Base-by-base conservation (phyloP, 2,329 filamentous ascomycete genomes). In the Beauveria sp. region DNA sequence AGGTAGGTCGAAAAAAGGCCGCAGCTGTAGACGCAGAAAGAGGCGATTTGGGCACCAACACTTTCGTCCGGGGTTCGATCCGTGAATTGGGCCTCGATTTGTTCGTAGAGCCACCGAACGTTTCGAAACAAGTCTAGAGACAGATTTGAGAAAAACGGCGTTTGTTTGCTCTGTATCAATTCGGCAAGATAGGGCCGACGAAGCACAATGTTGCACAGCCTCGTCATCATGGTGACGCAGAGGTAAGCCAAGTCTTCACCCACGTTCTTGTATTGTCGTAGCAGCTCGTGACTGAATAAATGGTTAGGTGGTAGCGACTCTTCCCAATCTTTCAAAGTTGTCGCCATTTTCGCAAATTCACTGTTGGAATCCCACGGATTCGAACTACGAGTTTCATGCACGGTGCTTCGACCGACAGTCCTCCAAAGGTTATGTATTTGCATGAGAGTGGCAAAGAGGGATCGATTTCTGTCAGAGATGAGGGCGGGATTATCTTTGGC, bases 341-440 rank as follows among this genome's bases (percentile, higher is more conserved):
- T 70, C 3, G 74, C 75, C 62, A 82, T 75, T 45, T 71, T 71
- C 2, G 75, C 74, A 66, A 80, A 83, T 48, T 83, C 77, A 69
- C 80, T 83, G 5, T 71, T 67, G 3, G 70, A 64, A 10, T 83
- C 78, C 75, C 80, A 80, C 0, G 81, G 80, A 9, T 72, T 68
- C n/a, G 70, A 67, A 58, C 74, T 77, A 28, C 73, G 77, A 49
- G 76, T 75, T 53, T 79, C 76, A 24, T 72, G 75, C 9, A 82
- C 75, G 12, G 80, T 77, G 8, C 80, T 73, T 3, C 81, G 75
- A 2, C 80, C 78, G 14, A 84, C 77, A 14, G 73, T 74, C 5
- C 81, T 82, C 82, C 82, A 85, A 60, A 80, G 77, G 59, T 80
- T 75, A 61, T 83, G 81, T 18, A 79, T 77, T 64, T 85, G 82